Percentiles rank a stretch among this genome's conserved stretches.
Conservation (phyloP, 2,329 filamentous ascomycete species). For the Diaporthe sp. region DNA sequence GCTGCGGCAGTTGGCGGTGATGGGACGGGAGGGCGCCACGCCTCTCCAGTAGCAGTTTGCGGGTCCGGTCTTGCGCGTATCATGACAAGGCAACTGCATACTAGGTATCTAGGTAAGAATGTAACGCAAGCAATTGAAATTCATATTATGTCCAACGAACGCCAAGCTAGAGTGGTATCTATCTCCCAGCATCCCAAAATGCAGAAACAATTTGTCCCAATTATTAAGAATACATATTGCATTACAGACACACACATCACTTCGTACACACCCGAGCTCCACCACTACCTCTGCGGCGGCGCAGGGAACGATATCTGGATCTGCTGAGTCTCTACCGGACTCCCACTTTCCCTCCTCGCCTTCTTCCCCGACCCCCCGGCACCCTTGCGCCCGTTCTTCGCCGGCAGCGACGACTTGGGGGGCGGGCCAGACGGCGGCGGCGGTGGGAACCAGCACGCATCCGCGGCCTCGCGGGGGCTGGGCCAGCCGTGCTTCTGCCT, state of each 20-base stretch:
- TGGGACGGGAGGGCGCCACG: too few species aligned
- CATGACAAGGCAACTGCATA: too few species aligned
- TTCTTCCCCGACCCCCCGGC: neutral
- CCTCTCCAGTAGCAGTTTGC: too few species aligned
- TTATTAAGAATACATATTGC: neutral
- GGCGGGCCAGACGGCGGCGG: constrained; percentile 31
- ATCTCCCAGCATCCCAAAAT: constrained; percentile 7
- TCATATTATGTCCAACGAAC: neutral
- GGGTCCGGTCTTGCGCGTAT: too few species aligned
- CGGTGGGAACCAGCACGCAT: constrained; percentile 35
- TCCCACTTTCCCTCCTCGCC: constrained; percentile 45
- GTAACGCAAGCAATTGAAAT: too few species aligned
- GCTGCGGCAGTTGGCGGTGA: too few species aligned
- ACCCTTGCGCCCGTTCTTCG: too few species aligned
- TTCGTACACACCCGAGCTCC: neutral
- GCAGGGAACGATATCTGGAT: constrained; percentile 58
- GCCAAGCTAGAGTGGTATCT: constrained; percentile 26
- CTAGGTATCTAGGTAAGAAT: too few species aligned
- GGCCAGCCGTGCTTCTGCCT: constrained; percentile 41
- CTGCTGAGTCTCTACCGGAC: constrained; percentile 53
- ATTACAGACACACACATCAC: neutral
- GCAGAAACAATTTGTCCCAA: neutral
- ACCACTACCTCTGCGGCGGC: constrained; percentile 48
- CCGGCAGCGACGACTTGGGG: too few species aligned
- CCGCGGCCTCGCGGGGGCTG: too few species aligned